These are phyloP conservation scores for Ploettnerulaceae sp. DNA, from an alignment of 2,329 filamentous ascomycete species.

Conservation along the genomic window DNA sequence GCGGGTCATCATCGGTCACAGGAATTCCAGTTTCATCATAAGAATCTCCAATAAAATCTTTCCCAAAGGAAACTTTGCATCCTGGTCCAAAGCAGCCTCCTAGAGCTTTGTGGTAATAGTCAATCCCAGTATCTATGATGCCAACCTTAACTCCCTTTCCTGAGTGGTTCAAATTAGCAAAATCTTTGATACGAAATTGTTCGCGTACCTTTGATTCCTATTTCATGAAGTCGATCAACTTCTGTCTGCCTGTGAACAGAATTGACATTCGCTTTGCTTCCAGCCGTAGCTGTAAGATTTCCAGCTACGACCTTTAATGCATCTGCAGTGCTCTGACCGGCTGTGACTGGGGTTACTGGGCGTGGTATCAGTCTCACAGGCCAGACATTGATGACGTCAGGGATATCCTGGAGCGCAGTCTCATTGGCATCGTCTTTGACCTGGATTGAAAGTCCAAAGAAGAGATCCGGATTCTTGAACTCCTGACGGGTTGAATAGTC, in stretches of 20 bases:
- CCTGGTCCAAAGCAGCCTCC: slow-evolving; percentile 59
- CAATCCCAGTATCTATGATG: slow-evolving; percentile 41
- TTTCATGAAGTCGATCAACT: slow-evolving; percentile 39
- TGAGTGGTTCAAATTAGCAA: no score
- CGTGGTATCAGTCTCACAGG: not conserved
- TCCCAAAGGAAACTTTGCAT: slow-evolving; percentile 53
- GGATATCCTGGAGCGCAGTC: slow-evolving; percentile 5
- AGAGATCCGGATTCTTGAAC: slow-evolving; percentile 17
- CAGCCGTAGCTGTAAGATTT: not conserved
- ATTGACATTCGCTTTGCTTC: not conserved
- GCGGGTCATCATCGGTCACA: slow-evolving; percentile 1
- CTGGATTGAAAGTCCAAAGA: slow-evolving; percentile 19
- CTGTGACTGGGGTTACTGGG: not conserved
- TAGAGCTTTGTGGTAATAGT: slow-evolving; percentile 59
- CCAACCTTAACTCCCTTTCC: slow-evolving; percentile 42
- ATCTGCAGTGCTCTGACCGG: not conserved
- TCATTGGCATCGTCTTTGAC: slow-evolving; percentile 9
- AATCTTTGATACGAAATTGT: no score
- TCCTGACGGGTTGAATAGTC: slow-evolving; percentile 16
- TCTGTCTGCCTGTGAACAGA: not conserved
- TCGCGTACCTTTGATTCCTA: slow-evolving; percentile 36
- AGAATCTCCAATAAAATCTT: slow-evolving; percentile 43
- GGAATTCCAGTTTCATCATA: slow-evolving; percentile 12
- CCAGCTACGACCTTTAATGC: not conserved
- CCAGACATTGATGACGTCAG: slow-evolving; percentile 9